These are phyloP conservation scores for Gossypium laxum DNA, from an alignment of 441 rosid species.

Conservation along the genomic window DNA sequence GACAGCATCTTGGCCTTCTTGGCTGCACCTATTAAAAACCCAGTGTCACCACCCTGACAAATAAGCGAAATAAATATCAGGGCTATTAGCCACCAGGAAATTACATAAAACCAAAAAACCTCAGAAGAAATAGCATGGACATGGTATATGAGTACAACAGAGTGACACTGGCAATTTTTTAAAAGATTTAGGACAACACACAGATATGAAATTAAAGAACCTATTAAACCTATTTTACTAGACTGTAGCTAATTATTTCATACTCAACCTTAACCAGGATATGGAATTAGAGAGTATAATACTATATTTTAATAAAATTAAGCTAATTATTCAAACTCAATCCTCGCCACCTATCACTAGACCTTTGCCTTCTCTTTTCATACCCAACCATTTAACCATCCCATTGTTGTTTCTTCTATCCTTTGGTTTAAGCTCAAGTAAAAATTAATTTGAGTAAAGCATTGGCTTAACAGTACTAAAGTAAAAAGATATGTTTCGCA, in stretches of 20 bases:
- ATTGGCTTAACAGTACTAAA: not conserved
- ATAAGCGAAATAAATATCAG: not conserved
- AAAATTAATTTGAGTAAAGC: not conserved
- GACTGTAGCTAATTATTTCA: not conserved
- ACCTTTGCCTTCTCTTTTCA: not conserved
- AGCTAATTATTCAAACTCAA: not conserved
- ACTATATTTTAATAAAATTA: not conserved
- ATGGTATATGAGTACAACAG: not conserved
- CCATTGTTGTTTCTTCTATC: not conserved
- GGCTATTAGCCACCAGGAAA: not conserved
- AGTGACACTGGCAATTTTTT: not conserved
- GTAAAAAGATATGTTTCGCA: not conserved
- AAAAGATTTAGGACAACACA: not conserved
- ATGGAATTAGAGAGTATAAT: not conserved
- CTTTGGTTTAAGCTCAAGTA: not conserved
- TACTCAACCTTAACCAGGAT: not conserved
- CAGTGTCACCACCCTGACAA: conserved; percentile 52
- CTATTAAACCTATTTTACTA: not conserved
- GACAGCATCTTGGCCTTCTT: conserved; percentile 49
- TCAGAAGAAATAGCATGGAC: not conserved
- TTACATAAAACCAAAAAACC: not conserved
- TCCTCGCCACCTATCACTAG: not conserved
- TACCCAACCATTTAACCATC: not conserved
- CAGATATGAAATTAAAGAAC: not conserved
- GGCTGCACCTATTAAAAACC: conserved; percentile 68